Percentiles rank a stretch among this genome's conserved stretches.
Evolutionary conservation across 805 yeast species (phyloP).

Genomic region (Saccharomyces paradoxus): DNA sequence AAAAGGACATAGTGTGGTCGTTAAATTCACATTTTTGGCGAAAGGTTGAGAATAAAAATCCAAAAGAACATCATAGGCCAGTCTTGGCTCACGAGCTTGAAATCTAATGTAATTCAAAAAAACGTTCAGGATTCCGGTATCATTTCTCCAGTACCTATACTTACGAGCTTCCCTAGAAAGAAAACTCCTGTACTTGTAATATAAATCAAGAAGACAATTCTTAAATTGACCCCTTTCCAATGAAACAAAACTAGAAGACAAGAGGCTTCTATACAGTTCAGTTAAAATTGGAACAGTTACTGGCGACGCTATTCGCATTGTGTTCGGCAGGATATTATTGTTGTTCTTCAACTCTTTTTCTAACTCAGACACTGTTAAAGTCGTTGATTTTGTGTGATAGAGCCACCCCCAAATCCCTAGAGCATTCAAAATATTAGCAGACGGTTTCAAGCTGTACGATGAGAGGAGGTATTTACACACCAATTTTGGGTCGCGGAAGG

Average conservation of each 20-base stretch:
- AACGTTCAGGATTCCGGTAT: constrained; percentile 18
- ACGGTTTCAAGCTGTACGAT: constrained; percentile 6
- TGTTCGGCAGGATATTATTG: constrained; percentile 8
- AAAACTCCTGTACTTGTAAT: constrained; percentile 9
- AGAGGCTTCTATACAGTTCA: constrained; percentile 19
- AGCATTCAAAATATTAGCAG: constrained; percentile 17
- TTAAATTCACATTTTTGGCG: constrained; percentile 6
- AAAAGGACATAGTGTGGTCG: constrained; percentile 18
- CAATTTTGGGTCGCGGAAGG: constrained; percentile 26
- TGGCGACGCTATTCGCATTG: constrained; percentile 1
- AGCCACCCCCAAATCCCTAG: constrained; percentile 25
- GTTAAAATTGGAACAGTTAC: constrained; percentile 16
- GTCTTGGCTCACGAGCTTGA: constrained; percentile 12
- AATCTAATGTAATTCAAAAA: constrained; percentile 15
- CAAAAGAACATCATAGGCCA: constrained; percentile 20
- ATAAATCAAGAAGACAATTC: constrained; percentile 13
- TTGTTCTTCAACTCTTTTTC: constrained; percentile 4
- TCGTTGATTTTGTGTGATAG: constrained; percentile 11
- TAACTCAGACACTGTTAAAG: constrained; percentile 5
- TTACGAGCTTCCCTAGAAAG: neutral
- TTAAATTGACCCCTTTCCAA: constrained; percentile 10
- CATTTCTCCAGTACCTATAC: constrained; percentile 7
- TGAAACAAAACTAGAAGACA: constrained; percentile 8
- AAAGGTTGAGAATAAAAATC: constrained; percentile 15
- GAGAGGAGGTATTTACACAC: constrained; percentile 18